Evolutionary conservation across 192 early-diverging fungal genomes (phyloP).

Genomic region (Chytriomyces hyalinus): DNA sequence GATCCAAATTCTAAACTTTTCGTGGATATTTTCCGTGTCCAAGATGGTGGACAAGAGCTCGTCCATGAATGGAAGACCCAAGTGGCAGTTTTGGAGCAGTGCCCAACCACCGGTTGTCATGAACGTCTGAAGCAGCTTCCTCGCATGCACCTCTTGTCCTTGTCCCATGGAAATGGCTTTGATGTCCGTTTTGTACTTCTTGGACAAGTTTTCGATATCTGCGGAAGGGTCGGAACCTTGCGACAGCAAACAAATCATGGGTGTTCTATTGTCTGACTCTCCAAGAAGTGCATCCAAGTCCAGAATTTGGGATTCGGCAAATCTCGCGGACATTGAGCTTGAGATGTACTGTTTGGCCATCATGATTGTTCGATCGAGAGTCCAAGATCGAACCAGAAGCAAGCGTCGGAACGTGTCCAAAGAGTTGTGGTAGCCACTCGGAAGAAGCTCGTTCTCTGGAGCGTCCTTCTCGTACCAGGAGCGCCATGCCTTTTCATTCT

Average conservation of each 20-base stretch:
- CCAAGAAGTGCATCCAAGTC: constrained; percentile 64
- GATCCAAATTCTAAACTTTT: constrained; percentile 73
- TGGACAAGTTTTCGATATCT: constrained; percentile 68
- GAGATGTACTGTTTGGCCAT: constrained; percentile 71
- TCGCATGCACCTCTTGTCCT: constrained; percentile 70
- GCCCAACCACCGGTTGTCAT: constrained; percentile 72
- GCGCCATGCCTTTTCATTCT: constrained; percentile 71
- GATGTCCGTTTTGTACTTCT: constrained; percentile 70
- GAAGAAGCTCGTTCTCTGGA: constrained; percentile 68
- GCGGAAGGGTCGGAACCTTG: constrained; percentile 68
- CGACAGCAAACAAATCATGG: constrained; percentile 72
- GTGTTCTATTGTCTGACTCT: constrained; percentile 67
- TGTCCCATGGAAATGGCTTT: constrained; percentile 76
- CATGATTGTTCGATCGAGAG: constrained; percentile 68
- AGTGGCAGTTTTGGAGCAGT: constrained; percentile 68
- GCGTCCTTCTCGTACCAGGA: constrained; percentile 70
- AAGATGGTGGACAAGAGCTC: constrained; percentile 61
- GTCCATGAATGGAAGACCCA: constrained; percentile 72
- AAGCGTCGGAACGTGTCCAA: constrained; percentile 63
- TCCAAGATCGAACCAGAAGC: constrained; percentile 67
- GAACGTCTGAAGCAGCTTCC: constrained; percentile 63
- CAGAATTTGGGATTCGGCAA: constrained; percentile 71
- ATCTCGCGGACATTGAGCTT: constrained; percentile 50
- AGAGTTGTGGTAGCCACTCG: constrained; percentile 64
- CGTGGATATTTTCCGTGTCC: constrained; percentile 63